Base-by-base conservation (phyloP, 1,284 basidiomycete species). In the Anthracocystis walkeri region DNA sequence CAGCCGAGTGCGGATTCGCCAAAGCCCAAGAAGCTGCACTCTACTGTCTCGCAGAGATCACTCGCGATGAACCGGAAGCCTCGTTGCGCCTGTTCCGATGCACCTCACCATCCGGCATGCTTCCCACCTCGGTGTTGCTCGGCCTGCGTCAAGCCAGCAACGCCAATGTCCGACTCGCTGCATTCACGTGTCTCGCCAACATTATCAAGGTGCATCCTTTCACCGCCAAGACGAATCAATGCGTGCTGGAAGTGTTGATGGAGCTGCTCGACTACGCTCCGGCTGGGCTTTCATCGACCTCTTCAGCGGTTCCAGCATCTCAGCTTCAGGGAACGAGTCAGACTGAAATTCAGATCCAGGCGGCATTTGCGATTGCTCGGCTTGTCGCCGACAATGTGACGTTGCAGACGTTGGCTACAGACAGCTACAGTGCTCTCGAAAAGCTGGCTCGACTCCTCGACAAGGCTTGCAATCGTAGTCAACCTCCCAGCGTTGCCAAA, bases 11-110 rank as follows among this genome's bases (percentile, higher is more conserved):
- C n/a, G 68, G 71, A 16, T 76, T 73, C 45, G 57, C 67, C 52
- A 81, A 80, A 50, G 65, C 71, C 7, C 81, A 81, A 40, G 82
- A 84, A 54, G 78, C 80, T 1, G 76, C 79, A 2, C 64, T 84
- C 2, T 75, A 78, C 71, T 70, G 73, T 1, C 64, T 83, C 25
- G 63, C 77, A 44, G 82, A 79, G 54, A 54, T 82, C 21, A 67
- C 60, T 7, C 68, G 64, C 14, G 78, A 77, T 18, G 62, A 71
- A 41, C 58, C 62, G 7, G 60, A 67, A n/a, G 66, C 70, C 1
- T 77, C 64, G 1, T 21, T 57, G 20, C 59, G 57, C 1, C 75
- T 69, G 7, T 77, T 75, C 33, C 55, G 59, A 14, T 73, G 59
- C 58, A 49, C 46, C 4, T 58, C 80, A 31, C 69, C 75, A 3